Evolutionary conservation across 2,329 filamentous ascomycete genomes (phyloP).

Genomic region (Lasiodiplodia sp.): DNA sequence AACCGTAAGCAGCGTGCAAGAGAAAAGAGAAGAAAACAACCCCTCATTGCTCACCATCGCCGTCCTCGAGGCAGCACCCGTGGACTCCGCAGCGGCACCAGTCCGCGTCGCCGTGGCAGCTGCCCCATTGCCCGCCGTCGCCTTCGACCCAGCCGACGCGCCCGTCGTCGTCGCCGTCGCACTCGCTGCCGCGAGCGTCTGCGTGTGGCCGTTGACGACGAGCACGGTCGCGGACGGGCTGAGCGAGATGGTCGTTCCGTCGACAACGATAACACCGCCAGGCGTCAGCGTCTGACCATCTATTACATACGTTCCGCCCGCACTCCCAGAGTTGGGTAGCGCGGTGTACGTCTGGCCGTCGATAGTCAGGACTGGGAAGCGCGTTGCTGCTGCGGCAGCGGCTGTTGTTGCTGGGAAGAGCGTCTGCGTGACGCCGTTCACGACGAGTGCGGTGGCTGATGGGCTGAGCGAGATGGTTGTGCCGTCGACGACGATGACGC

Average conservation of each 20-base stretch:
- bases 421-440: slow-evolving; percentile 30
- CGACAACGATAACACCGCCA: slow-evolving; percentile 43
- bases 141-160: neutral
- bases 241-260: slow-evolving; percentile 37
- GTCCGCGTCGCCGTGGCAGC: neutral
- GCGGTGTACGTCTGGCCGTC: slow-evolving; percentile 27
- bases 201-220: slow-evolving; percentile 35
- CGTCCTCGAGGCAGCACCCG: neutral
- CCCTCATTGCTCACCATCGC: neutral
- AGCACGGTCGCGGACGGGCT: slow-evolving; percentile 30
- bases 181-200: neutral
- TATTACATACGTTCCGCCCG: slow-evolving; percentile 42
- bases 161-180: neutral
- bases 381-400: slow-evolving; percentile 30
- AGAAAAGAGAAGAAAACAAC: neutral
- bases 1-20: neutral
- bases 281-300: slow-evolving; percentile 49
- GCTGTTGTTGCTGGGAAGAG: slow-evolving; percentile 16
- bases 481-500: slow-evolving; percentile 39
- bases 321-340: neutral
- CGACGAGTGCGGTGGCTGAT: slow-evolving; percentile 18
- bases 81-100: neutral
- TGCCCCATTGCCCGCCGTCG: neutral
- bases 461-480: slow-evolving; percentile 42
- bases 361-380: slow-evolving; percentile 36